These are phyloP conservation scores for Neofusicoccum kwambonambiense DNA, from an alignment of 2,329 filamentous ascomycete genomes.

Conservation along the genomic window DNA sequence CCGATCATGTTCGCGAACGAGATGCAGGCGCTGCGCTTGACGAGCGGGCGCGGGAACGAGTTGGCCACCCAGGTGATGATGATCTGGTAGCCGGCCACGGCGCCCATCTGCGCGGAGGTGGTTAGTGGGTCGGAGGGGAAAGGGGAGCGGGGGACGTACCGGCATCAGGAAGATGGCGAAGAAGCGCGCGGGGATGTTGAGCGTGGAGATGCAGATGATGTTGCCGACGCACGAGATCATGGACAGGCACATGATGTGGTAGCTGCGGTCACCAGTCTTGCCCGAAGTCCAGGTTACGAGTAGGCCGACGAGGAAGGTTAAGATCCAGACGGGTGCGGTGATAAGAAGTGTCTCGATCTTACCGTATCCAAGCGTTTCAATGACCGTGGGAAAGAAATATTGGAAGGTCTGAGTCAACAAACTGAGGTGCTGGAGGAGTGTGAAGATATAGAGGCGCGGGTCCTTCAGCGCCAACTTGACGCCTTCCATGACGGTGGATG, in stretches of 20 bases:
- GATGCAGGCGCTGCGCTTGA: conserved; percentile 33
- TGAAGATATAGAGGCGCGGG: conserved; percentile 54
- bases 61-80: conserved; percentile 35
- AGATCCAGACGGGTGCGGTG: conserved; percentile 60
- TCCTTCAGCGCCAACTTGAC: conserved; percentile 51
- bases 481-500: conserved; percentile 45
- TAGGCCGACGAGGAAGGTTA: conserved; percentile 54
- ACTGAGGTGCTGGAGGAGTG: conserved; percentile 55
- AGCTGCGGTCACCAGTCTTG: conserved; percentile 54
- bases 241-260: conserved; percentile 57
- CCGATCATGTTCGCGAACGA: conserved; percentile 34
- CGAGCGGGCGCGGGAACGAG: conserved; percentile 33
- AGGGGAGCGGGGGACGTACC: conserved; percentile 38
- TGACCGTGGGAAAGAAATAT: conserved; percentile 66
- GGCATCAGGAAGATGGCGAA: conserved; percentile 65
- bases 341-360: conserved; percentile 56
- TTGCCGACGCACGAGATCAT: conserved; percentile 54
- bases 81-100: conserved; percentile 30
- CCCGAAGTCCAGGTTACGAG: conserved; percentile 57
- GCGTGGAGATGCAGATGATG: conserved; percentile 54
- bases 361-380: conserved; percentile 59
- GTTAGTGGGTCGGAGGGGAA: neutral
- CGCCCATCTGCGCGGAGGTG: conserved; percentile 19
- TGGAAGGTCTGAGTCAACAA: conserved; percentile 58
- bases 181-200: conserved; percentile 53